These are phyloP conservation scores for Cyberlindnera lachancei DNA, from an alignment of 805 yeast genomes.

Conservation along the genomic window DNA sequence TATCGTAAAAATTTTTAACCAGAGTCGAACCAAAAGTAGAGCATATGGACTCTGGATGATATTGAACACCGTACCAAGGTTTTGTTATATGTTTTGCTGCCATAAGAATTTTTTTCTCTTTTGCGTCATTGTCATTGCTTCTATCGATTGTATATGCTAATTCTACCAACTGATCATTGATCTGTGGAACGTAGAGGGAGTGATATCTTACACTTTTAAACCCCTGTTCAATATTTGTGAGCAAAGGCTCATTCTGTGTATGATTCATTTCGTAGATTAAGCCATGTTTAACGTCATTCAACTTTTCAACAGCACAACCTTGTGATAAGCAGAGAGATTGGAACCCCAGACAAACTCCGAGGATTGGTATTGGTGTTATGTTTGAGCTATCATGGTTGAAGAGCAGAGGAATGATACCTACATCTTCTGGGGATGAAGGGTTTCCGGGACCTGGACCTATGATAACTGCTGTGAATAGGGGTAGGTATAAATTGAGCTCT, in stretches of 20 bases:
- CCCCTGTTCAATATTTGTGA: slow-evolving; percentile 29
- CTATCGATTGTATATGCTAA: slow-evolving; percentile 63
- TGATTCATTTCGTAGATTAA: slow-evolving; percentile 47
- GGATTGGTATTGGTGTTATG: slow-evolving; percentile 70
- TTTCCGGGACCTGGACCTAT: slow-evolving; percentile 98
- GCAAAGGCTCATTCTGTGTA: slow-evolving; percentile 30
- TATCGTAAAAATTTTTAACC: slow-evolving; percentile 45
- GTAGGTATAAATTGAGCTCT: slow-evolving; percentile 36
- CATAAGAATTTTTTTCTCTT: slow-evolving; percentile 49
- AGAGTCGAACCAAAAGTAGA: slow-evolving; percentile 58
- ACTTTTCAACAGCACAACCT: slow-evolving; percentile 48
- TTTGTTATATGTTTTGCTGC: slow-evolving; percentile 53
- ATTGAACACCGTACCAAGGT: slow-evolving; percentile 92
- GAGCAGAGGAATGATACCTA: slow-evolving; percentile 61
- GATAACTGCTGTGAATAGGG: slow-evolving; percentile 63
- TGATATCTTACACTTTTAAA: slow-evolving; percentile 84
- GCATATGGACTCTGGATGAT: slow-evolving; percentile 94
- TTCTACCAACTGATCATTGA: slow-evolving; percentile 35
- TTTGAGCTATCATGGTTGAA: slow-evolving; percentile 33
- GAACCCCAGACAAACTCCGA: slow-evolving; percentile 92
- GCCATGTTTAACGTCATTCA: slow-evolving; percentile 72
- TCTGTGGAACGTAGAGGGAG: slow-evolving; percentile 52
- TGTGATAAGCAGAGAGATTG: slow-evolving; percentile 66
- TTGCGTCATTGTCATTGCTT: slow-evolving; percentile 25
- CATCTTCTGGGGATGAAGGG: slow-evolving; percentile 56